Base-by-base conservation (phyloP, 2,329 filamentous ascomycete genomes). In the Didymella lethalis region DNA sequence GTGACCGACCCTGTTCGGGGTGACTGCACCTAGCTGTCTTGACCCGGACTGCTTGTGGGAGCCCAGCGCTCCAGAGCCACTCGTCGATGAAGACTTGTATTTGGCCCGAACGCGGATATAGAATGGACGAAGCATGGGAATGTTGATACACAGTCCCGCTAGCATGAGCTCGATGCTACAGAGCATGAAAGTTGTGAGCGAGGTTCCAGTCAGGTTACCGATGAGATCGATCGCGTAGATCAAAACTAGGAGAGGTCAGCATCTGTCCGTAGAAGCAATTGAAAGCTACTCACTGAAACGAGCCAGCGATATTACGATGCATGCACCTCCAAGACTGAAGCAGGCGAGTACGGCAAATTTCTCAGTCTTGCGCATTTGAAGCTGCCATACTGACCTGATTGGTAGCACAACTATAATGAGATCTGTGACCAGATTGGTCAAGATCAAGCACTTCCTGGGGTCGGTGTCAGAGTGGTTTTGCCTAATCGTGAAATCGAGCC, bases 321-420 rank as follows among this genome's bases (percentile, higher is more conserved):
- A 68, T 8, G 64, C 66, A 49, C 65, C 46, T 36, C 66, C 66
- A 2, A 68, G 40, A 14, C 64, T 62, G 43, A 68, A 68, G 50
- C 66, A 68, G 18, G 66, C 57, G 48, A 68, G 12, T 0, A 68
- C 66, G 14, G 66, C 66, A 4, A 68, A 56, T 31, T 68, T 68
- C 32, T 68, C 66, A 12, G 66, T 67, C 54, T 66, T 68, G 3
- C 66, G 58, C 66, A 68, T 68, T 26, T 68, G 66, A 16, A 68
- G 34, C 26, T 57, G 54, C 66, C 66, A 68, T 2, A 68, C 64
- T 10, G 50, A 51, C 7, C 57, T 57, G 7, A 68, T 61, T 2
- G 66, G 66, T 3, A 68, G 44, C 1, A 59, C 46, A 1, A 66
- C 63, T 14, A 68, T 67, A 29, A 66, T 53, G 16, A 68, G 16